Evolutionary conservation across 345 rosid genomes (phyloP), one percentile per base, ranked within the genome.

Genomic region (Eucalyptus urophylla): DNA sequence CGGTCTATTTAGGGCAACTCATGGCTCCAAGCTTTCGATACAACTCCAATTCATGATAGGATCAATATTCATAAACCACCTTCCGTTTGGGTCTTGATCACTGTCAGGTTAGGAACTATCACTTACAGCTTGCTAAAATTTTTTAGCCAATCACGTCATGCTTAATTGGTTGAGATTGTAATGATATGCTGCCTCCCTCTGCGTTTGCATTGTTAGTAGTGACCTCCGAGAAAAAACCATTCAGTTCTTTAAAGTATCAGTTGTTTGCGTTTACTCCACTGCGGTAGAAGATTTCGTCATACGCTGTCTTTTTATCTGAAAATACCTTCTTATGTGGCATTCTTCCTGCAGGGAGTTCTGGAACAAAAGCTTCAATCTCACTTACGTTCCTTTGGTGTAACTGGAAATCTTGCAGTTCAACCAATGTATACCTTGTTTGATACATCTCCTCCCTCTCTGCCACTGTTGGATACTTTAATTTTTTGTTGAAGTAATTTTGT

Each of bases 201-300:
- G 1, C 1, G 8, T 11, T 60, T 60, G 15, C 6, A 12, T 27
- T 27, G 69, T 11, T 15, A 12, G 16, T 8, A 12, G 31, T 60
- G 67, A 27, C 7, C 67, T 27, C 8, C 0, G 14, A 6, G 67
- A 1, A 11, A 56, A 56, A 56, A 9, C 62, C 24, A 56, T 56
- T 24, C 6, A 24, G 13, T 24, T 22, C 62, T 24, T 56, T 22
- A 24, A 2, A 24, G 6, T 24, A 56, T 24, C 29, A 2, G 62
- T 10, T 2, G 13, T 60, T 4, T 60, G 67, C 8, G 0, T 60
- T 60, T 60, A 27, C 67, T 60, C 8, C 2, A 5, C 15, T 0
- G 16, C 4, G 0, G 16, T 27, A 3, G 2, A 25, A 12, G 6
- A 60, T 60, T 60, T 60, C 6, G 1, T 27, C 69, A 11, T 12